These are phyloP conservation scores for Hericium alpestre DNA, from an alignment of 768 basidiomycete species.

Conservation along the genomic window DNA sequence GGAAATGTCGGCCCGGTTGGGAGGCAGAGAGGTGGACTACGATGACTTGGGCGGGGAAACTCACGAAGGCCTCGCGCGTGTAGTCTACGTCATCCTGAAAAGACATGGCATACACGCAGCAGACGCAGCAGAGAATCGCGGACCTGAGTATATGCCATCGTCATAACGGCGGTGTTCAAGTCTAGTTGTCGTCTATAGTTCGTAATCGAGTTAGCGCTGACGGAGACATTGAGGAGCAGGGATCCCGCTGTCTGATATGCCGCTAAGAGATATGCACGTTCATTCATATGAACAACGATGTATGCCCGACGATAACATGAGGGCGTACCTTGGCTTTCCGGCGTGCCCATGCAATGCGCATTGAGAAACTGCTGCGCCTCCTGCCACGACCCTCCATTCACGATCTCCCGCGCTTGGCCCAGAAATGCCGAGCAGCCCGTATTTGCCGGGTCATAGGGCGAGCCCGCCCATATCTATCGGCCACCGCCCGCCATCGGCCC, in stretches of 20 bases:
- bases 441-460: background rate
- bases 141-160: background rate
- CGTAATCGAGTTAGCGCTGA: background rate
- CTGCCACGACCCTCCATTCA: background rate
- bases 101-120: background rate
- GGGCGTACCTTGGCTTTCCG: background rate
- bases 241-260: background rate
- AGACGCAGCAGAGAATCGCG: background rate
- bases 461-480: background rate
- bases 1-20: background rate
- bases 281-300: no score
- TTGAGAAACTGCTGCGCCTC: background rate
- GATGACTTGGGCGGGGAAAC: background rate
- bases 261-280: background rate
- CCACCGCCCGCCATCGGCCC: background rate
- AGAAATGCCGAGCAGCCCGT: background rate
- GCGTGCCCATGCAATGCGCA: background rate
- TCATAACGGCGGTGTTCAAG: background rate
- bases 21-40: background rate
- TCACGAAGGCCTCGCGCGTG: background rate
- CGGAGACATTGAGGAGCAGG: background rate
- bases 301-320: no score
- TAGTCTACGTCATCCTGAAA: background rate
- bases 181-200: background rate
- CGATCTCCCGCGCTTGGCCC: background rate